These are phyloP conservation scores for Fusarium heterosporum DNA, from an alignment of 2,329 filamentous ascomycete species.

Conservation along the genomic window DNA sequence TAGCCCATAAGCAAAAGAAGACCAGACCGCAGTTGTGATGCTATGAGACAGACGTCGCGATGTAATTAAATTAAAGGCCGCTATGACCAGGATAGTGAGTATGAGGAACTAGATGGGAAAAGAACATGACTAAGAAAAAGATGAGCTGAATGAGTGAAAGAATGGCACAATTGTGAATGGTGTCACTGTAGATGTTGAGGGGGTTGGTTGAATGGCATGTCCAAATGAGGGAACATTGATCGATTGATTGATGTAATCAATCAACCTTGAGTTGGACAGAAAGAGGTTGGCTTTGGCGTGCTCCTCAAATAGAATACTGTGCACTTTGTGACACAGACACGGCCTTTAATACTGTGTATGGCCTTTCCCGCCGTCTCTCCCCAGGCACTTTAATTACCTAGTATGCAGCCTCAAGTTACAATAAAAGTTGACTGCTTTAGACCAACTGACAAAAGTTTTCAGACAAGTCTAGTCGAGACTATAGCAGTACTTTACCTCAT, in stretches of 20 bases:
- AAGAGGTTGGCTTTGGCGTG: constrained; percentile 36
- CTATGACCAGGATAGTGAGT: constrained; percentile 31
- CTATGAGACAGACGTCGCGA: neutral
- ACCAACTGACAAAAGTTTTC: too few relatives aligned
- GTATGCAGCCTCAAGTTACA: too few relatives aligned
- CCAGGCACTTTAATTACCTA: constrained; percentile 17
- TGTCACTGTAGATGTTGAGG: constrained; percentile 34
- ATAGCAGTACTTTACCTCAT: too few relatives aligned
- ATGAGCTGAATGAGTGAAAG: constrained; percentile 34
- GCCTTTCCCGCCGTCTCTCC: constrained; percentile 12
- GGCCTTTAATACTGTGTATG: neutral
- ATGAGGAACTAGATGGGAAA: constrained; percentile 24
- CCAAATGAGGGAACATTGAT: constrained; percentile 33
- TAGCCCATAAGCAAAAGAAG: constrained; percentile 25
- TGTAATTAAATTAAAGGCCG: constrained; percentile 3
- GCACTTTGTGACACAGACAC: neutral
- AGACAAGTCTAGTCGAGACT: too few relatives aligned
- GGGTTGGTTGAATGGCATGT: constrained; percentile 43
- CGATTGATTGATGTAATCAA: constrained; percentile 27
- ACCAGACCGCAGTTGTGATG: constrained; percentile 1
- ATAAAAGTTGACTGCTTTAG: too few relatives aligned
- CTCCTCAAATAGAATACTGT: constrained; percentile 21
- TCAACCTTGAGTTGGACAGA: constrained; percentile 13
- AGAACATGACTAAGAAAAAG: constrained; percentile 48
- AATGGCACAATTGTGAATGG: constrained; percentile 19